Percentiles rank a stretch among this genome's conserved stretches.
These are phyloP conservation scores for Cyphellophora attinorum DNA, from an alignment of 2,329 filamentous ascomycete species.

Conservation along the genomic window DNA sequence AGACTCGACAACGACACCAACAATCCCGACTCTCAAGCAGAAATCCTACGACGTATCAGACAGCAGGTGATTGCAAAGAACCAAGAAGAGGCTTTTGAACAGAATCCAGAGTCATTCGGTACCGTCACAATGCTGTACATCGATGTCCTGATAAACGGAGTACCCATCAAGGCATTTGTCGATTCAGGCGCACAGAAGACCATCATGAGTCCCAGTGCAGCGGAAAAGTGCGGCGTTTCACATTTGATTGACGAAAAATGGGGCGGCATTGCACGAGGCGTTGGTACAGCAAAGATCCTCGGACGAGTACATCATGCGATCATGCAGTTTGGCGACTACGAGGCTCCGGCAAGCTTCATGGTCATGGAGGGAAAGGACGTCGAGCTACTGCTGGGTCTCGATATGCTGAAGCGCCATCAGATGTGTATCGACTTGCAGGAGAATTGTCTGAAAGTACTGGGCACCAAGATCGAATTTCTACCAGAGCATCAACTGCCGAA, in stretches of 20 bases:
- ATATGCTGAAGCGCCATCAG: constrained; percentile 96
- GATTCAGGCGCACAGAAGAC: constrained; percentile 96
- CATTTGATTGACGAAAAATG: constrained; percentile 87
- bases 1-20: constrained; percentile 89
- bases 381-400: constrained; percentile 81
- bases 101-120: constrained; percentile 91
- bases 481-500: constrained; percentile 93
- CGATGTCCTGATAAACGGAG: constrained; percentile 85
- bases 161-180: constrained; percentile 88
- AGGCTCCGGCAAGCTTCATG: constrained; percentile 89
- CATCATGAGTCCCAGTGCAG: constrained; percentile 94
- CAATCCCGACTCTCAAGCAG: constrained; percentile 79
- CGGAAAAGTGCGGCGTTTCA: constrained; percentile 90
- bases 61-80: constrained; percentile 93
- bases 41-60: constrained; percentile 94
- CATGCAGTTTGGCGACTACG: constrained; percentile 82
- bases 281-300: constrained; percentile 88
- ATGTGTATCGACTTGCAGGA: constrained; percentile 80
- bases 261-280: constrained; percentile 81
- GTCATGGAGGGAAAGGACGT: constrained; percentile 99
- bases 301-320: constrained; percentile 91
- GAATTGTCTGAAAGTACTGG: constrained; percentile 79
- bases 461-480: constrained; percentile 78
- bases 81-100: constrained; percentile 89
- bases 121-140: constrained; percentile 95